phyloP scores from a whole-genome alignment of 768 basidiomycete species.

The Xerocomus spinulosus region DNA sequence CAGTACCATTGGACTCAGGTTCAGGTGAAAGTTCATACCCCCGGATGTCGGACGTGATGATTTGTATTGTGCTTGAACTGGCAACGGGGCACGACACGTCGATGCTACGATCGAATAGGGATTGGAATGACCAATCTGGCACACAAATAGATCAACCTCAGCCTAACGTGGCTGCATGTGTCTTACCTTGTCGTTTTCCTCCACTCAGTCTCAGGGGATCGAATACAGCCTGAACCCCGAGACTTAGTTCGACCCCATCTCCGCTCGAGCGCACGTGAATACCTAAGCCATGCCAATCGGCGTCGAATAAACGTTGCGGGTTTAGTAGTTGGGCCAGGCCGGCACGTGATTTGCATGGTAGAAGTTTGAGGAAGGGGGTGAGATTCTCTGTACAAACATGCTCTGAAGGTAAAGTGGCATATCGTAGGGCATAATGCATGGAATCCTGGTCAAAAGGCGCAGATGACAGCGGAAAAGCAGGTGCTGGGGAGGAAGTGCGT shows the following conservation, averaged over 20 bases:
- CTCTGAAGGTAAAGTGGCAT: constrained; percentile 77
- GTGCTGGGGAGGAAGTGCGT: constrained; percentile 63
- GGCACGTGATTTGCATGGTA: constrained; percentile 88
- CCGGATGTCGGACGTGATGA: constrained; percentile 42
- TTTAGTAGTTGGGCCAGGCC: constrained; percentile 82
- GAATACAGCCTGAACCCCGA: constrained; percentile 72
- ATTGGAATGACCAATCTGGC: constrained; percentile 69
- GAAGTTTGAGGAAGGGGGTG: constrained; percentile 90
- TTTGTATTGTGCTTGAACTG: constrained; percentile 47
- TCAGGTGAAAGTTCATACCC: constrained; percentile 51
- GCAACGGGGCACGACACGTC: constrained; percentile 69
- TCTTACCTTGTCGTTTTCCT: constrained; percentile 53
- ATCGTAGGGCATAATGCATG: constrained; percentile 54
- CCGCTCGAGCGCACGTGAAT: constrained; percentile 68
- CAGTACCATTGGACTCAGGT: constrained; percentile 36
- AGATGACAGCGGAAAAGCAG: constrained; percentile 61
- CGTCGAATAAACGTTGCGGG: constrained; percentile 81
- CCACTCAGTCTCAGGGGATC: constrained; percentile 63
- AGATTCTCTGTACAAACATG: constrained; percentile 97
- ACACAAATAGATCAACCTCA: constrained; percentile 4
- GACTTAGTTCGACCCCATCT: constrained; percentile 56
- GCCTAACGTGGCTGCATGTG: not conserved
- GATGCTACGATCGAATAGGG: constrained; percentile 64
- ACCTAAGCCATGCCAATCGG: constrained; percentile 87
- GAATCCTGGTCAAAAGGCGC: constrained; percentile 40